Evolutionary conservation across 2,329 filamentous ascomycete genomes (phyloP).

Genomic region (Fusarium staphyleae): DNA sequence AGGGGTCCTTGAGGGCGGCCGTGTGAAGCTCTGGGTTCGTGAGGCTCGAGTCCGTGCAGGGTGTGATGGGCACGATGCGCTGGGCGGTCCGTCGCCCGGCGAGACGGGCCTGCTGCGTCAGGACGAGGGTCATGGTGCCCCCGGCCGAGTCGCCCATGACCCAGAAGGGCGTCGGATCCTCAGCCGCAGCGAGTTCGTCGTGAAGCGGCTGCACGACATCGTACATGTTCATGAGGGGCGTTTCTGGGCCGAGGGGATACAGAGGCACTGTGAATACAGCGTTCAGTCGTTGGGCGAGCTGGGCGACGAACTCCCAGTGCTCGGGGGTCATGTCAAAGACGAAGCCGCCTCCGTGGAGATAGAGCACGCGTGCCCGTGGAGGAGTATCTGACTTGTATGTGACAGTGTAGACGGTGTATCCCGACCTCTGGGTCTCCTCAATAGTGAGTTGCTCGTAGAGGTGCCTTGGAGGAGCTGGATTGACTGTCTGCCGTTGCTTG

Average conservation of each 20-base stretch:
- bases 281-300: constrained; percentile 42
- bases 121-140: constrained; percentile 42
- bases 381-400: constrained; percentile 43
- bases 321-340: constrained; percentile 40
- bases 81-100: constrained; percentile 38
- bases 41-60: constrained; percentile 42
- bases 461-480: constrained; percentile 33
- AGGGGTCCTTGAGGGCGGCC: constrained; percentile 38
- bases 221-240: constrained; percentile 43
- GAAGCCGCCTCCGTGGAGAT: constrained; percentile 44
- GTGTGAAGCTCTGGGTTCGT: constrained; percentile 39
- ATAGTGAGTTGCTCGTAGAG: constrained; percentile 40
- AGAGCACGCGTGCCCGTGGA: constrained; percentile 41
- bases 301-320: constrained; percentile 43
- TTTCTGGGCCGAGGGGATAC: constrained; percentile 45
- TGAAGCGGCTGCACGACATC: constrained; percentile 44
- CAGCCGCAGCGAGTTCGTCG: constrained; percentile 42
- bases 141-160: constrained; percentile 45
- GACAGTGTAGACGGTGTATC: constrained; percentile 41
- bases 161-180: constrained; percentile 42
- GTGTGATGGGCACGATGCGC: constrained; percentile 43
- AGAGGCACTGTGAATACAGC: constrained; percentile 45
- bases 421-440: constrained; percentile 33
- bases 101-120: constrained; percentile 42
- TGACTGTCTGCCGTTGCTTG: constrained; percentile 30